These are phyloP conservation scores for Porodaedalea pini DNA, from an alignment of 1,284 basidiomycete species.

Conservation along the genomic window DNA sequence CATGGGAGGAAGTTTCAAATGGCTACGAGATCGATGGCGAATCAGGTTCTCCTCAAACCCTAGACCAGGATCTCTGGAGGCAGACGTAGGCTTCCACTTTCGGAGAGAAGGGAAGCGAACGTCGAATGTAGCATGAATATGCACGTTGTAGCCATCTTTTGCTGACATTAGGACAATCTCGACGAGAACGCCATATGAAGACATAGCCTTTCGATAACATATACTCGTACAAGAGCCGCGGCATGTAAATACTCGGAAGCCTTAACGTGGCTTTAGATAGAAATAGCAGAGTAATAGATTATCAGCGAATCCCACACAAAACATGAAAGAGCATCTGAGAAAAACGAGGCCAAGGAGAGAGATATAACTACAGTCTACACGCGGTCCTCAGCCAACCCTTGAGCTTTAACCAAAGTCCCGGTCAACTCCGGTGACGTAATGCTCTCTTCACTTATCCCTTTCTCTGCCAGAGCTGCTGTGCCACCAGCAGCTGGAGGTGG, in stretches of 20 bases:
- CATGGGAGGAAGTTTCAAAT: not conserved
- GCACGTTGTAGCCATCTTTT: too few relatives aligned
- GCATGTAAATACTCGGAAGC: not conserved
- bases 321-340: not conserved
- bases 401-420: not conserved
- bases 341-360: not conserved
- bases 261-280: not conserved
- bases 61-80: too few relatives aligned
- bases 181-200: too few relatives aligned
- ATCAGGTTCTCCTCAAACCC: not conserved
- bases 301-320: not conserved
- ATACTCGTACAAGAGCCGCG: not conserved
- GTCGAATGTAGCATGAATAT: too few relatives aligned
- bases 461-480: not conserved
- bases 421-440: not conserved
- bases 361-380: too few relatives aligned
- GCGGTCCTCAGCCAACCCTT: conserved; percentile 2
- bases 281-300: not conserved
- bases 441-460: not conserved
- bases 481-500: not conserved
- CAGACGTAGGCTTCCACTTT: too few relatives aligned
- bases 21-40: not conserved
- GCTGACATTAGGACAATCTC: too few relatives aligned
- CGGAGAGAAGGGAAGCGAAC: too few relatives aligned
- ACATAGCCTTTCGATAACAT: too few relatives aligned